These are phyloP conservation scores for Anisodus acutangulus DNA, from an alignment of 257 asterid genomes.

Conservation along the genomic window DNA sequence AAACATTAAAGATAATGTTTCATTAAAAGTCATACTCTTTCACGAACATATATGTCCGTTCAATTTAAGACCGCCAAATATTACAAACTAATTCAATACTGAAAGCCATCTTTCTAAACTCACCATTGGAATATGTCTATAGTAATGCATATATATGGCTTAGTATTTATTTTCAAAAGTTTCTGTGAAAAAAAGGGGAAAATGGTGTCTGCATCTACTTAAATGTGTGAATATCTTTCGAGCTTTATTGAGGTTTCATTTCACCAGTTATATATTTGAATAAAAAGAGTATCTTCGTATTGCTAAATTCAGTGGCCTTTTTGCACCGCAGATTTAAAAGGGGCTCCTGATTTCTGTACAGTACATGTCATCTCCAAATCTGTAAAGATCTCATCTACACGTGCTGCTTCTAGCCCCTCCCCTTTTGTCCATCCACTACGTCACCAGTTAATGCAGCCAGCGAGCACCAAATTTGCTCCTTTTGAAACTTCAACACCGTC, in stretches of 20 bases:
- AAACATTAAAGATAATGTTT: no score
- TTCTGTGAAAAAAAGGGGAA: neutral
- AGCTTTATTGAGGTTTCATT: neutral
- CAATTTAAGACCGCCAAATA: neutral
- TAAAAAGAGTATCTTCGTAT: neutral
- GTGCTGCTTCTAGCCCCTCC: slow-evolving; percentile 71
- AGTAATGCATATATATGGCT: neutral
- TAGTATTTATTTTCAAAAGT: neutral
- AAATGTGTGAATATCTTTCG: neutral
- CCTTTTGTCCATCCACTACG: slow-evolving; percentile 75
- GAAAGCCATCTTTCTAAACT: no score
- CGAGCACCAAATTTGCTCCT: slow-evolving; percentile 43
- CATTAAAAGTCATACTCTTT: neutral
- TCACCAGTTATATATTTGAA: neutral
- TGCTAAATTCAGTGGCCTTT: slow-evolving; percentile 38
- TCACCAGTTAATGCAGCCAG: slow-evolving; percentile 60
- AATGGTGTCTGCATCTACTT: neutral
- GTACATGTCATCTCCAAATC: slow-evolving; percentile 69
- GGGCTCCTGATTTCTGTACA: slow-evolving; percentile 84
- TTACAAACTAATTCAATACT: neutral
- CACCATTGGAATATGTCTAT: neutral
- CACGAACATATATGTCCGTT: neutral
- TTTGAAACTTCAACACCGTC: slow-evolving; percentile 38
- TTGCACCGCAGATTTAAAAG: slow-evolving; percentile 69
- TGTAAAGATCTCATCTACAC: slow-evolving; percentile 76